Percentiles rank a stretch among this genome's conserved stretches.
These are phyloP conservation scores for Isatis tinctoria DNA, from an alignment of 345 rosid species.

Conservation along the genomic window DNA sequence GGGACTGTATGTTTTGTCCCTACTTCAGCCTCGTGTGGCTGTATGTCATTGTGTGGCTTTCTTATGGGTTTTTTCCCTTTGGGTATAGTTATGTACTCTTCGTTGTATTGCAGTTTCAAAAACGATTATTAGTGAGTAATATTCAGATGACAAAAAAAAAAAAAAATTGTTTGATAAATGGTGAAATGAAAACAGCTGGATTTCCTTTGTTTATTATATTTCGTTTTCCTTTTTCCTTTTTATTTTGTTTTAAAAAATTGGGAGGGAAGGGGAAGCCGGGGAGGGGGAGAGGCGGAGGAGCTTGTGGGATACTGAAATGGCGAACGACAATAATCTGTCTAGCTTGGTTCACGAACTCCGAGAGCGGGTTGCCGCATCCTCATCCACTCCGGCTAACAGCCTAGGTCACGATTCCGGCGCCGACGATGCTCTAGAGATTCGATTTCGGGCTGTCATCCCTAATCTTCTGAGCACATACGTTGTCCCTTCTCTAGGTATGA, in stretches of 20 bases:
- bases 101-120: too few relatives aligned
- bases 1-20: too few relatives aligned
- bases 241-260: conserved; percentile 11
- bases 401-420: conserved; percentile 29
- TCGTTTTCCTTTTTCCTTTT: neutral
- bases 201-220: too few relatives aligned
- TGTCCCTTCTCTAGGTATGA: conserved; percentile 70
- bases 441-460: conserved; percentile 76
- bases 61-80: too few relatives aligned
- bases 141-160: too few relatives aligned
- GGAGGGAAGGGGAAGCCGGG: conserved; percentile 17
- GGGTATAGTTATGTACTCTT: too few relatives aligned
- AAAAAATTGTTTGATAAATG: too few relatives aligned
- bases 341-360: conserved; percentile 87
- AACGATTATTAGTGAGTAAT: too few relatives aligned
- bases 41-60: too few relatives aligned
- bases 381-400: conserved; percentile 48
- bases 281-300: conserved; percentile 4
- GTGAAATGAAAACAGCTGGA: too few relatives aligned
- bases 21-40: too few relatives aligned
- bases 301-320: conserved; percentile 6
- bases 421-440: conserved; percentile 57
- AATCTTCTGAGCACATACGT: conserved; percentile 70
- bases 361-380: conserved; percentile 67
- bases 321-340: conserved; percentile 43